Base-by-base conservation (phyloP, 768 basidiomycete genomes). In the Tricholomella constricta region DNA sequence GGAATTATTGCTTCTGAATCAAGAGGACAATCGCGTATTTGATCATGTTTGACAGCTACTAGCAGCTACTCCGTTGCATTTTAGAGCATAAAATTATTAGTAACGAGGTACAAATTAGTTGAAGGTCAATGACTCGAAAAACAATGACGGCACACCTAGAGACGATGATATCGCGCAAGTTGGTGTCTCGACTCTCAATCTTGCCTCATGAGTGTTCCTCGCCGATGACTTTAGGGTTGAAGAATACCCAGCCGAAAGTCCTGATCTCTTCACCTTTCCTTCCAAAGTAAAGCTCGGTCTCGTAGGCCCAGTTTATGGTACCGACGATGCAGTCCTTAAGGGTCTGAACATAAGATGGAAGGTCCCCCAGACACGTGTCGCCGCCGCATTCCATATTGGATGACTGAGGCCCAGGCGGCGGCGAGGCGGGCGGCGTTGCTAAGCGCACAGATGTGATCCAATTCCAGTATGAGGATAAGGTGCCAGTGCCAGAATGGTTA, bases 261-360 rank as follows among this genome's bases (percentile, higher is more conserved):
- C 80, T 72, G 31, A 85, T 80, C 62, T 85, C 79, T 35, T 74
- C 76, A 0, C 82, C 83, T 50, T 78, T 78, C 44, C 75, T 74
- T 31, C 81, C 82, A 44, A 88, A 78, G 61, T 79, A 86, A 38
- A 83, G 61, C 53, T 85, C 78, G 0, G 80, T 84, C 65, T 86
- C 83, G 58, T 86, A 88, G 31, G 76, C 54, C 85, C 85, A 86
- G 58, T 86, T 78, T n/a, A 82, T 59, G n/a, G 71, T 73, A 7
- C 85, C 85, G 2, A 77, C 72, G 34, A 87, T 73, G 55, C 76
- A 81, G 54, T 85, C 80, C 31, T 78, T 77, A 25, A 86, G 63
- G 6, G 78, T 78, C n/a, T 68, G 76, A 25, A 81, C 65, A 57
- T 81, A 84, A 4, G 66, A 59, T 36, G 56, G 25, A 27, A 61